Evolutionary conservation across 2,329 filamentous ascomycete genomes (phyloP).

Genomic region (Leptoxyphium fumago): DNA sequence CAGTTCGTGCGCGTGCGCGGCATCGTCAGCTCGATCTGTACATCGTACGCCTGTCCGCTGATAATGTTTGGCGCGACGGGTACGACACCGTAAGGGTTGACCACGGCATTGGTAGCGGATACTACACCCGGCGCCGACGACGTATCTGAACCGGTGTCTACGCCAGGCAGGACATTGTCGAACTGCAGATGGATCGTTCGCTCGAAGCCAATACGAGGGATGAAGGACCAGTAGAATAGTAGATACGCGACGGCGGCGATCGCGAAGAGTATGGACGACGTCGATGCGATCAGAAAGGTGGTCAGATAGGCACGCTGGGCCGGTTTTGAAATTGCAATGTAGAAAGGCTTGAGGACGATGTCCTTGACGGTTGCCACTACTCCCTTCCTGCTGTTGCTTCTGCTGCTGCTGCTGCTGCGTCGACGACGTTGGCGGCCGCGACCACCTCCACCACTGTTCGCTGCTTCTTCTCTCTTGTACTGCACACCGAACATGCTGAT

Average conservation of each 20-base stretch:
- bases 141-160: not conserved
- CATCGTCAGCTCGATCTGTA: slow-evolving; percentile 58
- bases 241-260: slow-evolving; percentile 47
- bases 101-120: slow-evolving; percentile 4
- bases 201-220: slow-evolving; percentile 49
- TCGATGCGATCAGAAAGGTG: slow-evolving; percentile 37
- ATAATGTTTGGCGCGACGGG: slow-evolving; percentile 41
- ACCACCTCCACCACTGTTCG: too few relatives aligned
- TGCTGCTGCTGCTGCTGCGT: too few relatives aligned
- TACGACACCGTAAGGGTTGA: slow-evolving; percentile 37
- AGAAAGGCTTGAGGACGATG: slow-evolving; percentile 38
- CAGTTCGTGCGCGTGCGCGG: slow-evolving; percentile 67
- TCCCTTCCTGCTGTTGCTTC: not conserved
- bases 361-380: slow-evolving; percentile 19
- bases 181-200: slow-evolving; percentile 53
- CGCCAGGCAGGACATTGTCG: slow-evolving; percentile 28
- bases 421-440: too few relatives aligned
- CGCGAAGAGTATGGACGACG: slow-evolving; percentile 40
- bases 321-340: slow-evolving; percentile 42
- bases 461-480: too few relatives aligned
- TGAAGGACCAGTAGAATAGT: slow-evolving; percentile 54
- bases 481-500: too few relatives aligned
- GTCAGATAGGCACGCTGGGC: slow-evolving; percentile 52
- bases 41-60: slow-evolving; percentile 68
- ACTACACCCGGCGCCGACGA: not conserved